Conservation (phyloP, 2,329 filamentous ascomycete genomes). For the Beauveria medogensis region DNA sequence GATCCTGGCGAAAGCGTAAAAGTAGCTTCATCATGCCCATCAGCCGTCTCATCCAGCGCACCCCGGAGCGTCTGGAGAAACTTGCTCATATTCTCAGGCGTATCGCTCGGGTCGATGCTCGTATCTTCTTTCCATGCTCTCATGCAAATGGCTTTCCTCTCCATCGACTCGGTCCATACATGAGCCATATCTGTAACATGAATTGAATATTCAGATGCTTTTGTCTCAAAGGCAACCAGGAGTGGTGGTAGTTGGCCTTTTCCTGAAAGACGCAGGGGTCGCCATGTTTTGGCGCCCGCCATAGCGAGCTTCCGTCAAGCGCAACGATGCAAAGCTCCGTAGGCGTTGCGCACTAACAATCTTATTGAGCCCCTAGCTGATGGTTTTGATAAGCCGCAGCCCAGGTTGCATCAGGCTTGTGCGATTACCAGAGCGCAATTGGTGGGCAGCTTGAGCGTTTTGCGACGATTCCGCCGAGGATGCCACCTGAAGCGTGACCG, state of each 20-base stretch:
- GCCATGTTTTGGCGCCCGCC: conserved; percentile 34
- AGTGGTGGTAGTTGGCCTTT: conserved; percentile 47
- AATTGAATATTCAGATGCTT: conserved; percentile 50
- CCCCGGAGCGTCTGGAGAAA: conserved; percentile 56
- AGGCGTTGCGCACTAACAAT: no score
- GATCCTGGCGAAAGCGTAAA: conserved; percentile 33
- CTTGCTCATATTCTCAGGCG: conserved; percentile 56
- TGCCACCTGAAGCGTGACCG: neutral
- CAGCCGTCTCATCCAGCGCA: conserved; percentile 40
- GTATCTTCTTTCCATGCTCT: conserved; percentile 56
- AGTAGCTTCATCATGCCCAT: conserved; percentile 35
- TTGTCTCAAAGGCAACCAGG: conserved; percentile 53
- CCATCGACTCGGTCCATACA: conserved; percentile 63
- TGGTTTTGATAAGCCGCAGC: neutral
- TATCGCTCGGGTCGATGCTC: conserved; percentile 65
- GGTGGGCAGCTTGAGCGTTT: neutral
- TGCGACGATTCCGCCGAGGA: neutral
- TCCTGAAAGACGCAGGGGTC: conserved; percentile 34
- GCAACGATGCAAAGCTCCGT: neutral
- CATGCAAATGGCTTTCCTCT: conserved; percentile 51
- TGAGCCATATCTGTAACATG: conserved; percentile 64
- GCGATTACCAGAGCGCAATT: neutral
- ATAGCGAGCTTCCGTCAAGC: conserved; percentile 16
- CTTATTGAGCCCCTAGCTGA: neutral
- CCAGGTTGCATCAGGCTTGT: neutral